These are phyloP conservation scores for Globisporangium camurandrum DNA, from an alignment of 352 stramenopile genomes.

Conservation along the genomic window DNA sequence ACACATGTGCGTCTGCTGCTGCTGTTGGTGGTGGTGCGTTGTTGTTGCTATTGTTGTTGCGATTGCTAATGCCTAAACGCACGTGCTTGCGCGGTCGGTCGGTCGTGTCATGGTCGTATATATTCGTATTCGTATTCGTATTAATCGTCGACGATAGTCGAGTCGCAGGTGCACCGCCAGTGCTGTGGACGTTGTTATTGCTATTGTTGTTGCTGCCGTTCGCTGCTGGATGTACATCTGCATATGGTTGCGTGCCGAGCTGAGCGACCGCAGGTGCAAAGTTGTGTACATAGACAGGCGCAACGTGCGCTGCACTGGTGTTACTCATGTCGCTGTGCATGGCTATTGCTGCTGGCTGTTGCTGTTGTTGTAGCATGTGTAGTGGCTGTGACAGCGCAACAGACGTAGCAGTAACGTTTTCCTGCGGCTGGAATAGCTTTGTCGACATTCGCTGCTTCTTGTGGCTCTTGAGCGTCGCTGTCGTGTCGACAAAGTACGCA, in stretches of 20 bases:
- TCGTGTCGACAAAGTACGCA: slow-evolving; percentile 76
- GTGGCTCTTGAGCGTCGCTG: slow-evolving; percentile 44
- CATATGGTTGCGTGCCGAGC: slow-evolving; percentile 44
- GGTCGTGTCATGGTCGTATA: slow-evolving; percentile 17
- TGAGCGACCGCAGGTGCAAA: slow-evolving; percentile 1
- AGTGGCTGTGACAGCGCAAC: background rate
- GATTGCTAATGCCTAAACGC: slow-evolving; percentile 11
- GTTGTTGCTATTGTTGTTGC: background rate
- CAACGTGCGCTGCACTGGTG: background rate
- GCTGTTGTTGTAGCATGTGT: slow-evolving; percentile 8
- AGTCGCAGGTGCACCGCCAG: background rate
- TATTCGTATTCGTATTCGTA: too few species aligned
- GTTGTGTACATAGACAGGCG: too few species aligned
- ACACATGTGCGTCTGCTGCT: too few species aligned
- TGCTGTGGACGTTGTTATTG: slow-evolving; percentile 5
- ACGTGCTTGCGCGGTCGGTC: slow-evolving; percentile 41
- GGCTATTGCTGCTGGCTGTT: slow-evolving; percentile 9
- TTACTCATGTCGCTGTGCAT: background rate
- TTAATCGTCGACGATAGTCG: too few species aligned
- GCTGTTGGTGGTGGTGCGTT: slow-evolving; percentile 42
- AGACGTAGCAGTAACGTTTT: too few species aligned
- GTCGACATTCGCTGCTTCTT: slow-evolving; percentile 59
- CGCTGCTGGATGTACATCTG: slow-evolving; percentile 17
- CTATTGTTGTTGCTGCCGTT: slow-evolving; percentile 13
- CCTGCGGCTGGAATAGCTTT: slow-evolving; percentile 46